These are phyloP conservation scores for Hypholoma sublateritium DNA, from an alignment of 768 basidiomycete genomes.

Conservation along the genomic window DNA sequence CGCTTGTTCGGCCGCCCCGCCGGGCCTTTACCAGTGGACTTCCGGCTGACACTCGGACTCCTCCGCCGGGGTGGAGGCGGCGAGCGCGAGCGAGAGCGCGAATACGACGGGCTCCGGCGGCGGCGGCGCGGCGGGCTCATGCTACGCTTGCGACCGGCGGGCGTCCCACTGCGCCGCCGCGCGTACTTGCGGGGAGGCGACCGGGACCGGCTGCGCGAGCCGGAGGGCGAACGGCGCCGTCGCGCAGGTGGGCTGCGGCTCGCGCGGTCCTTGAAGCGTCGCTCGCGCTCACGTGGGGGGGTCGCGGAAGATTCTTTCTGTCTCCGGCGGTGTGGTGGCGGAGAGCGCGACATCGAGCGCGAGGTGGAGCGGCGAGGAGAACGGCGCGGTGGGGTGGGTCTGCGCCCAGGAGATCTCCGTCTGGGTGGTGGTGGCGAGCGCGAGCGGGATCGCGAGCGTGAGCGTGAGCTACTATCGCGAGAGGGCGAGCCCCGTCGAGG, in stretches of 20 bases:
- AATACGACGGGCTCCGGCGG: slow-evolving; percentile 26
- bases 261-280: slow-evolving; percentile 32
- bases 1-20: slow-evolving; percentile 27
- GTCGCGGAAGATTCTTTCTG: slow-evolving; percentile 49
- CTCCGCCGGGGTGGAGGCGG: slow-evolving; percentile 31
- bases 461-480: slow-evolving; percentile 23
- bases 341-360: slow-evolving; percentile 35
- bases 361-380: slow-evolving; percentile 44
- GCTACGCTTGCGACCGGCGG: slow-evolving; percentile 29
- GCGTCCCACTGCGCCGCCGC: slow-evolving; percentile 45
- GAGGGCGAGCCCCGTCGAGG: slow-evolving; percentile 34
- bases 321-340: slow-evolving; percentile 25
- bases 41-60: slow-evolving; percentile 24
- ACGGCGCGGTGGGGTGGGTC: slow-evolving; percentile 22
- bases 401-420: slow-evolving; percentile 20
- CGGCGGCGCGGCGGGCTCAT: slow-evolving; percentile 27
- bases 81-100: slow-evolving; percentile 30
- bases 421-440: slow-evolving; percentile 29
- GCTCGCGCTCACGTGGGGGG: slow-evolving; percentile 42
- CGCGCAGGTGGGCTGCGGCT: slow-evolving; percentile 60
- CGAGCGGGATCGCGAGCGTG: slow-evolving; percentile 33
- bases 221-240: slow-evolving; percentile 37
- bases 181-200: slow-evolving; percentile 40
- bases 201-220: slow-evolving; percentile 38
- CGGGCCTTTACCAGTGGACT: neutral